Conservation (phyloP, 1,139 yeast genomes). For the Geotrichum candidum region DNA sequence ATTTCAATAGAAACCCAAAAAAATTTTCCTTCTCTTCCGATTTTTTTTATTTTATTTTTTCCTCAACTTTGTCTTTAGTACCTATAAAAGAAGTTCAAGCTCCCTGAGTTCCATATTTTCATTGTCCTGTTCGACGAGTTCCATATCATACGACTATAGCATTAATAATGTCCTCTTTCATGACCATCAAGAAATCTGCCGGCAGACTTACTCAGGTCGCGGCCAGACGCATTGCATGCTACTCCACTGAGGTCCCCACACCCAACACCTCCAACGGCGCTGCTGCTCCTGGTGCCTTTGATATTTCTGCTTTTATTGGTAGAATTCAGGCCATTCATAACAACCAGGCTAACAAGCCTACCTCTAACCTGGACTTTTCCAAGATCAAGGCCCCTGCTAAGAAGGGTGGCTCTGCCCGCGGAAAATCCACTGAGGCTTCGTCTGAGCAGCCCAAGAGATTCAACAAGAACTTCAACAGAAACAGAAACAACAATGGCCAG, state of each 20-base stretch:
- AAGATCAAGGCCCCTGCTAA: background rate
- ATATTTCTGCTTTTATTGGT: conserved; percentile 26
- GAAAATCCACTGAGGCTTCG: background rate
- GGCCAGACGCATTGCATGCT: conserved; percentile 6
- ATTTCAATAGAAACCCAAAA: background rate
- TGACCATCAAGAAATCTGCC: conserved; percentile 2
- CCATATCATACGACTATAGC: background rate
- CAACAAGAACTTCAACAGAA: conserved; percentile 1
- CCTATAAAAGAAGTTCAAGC: background rate
- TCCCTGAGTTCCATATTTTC: background rate
- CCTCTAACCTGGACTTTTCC: background rate
- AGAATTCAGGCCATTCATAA: conserved; percentile 30
- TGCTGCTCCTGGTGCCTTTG: conserved; percentile 19
- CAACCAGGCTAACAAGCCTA: conserved; percentile 20
- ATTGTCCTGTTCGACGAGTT: background rate
- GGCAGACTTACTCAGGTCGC: conserved; percentile 1
- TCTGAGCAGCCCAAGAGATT: background rate
- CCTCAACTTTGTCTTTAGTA: background rate
- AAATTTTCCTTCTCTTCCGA: background rate
- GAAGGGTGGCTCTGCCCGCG: background rate
- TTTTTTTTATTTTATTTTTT: background rate
- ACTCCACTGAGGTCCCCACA: conserved; percentile 14
- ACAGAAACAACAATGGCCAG: conserved; percentile 2
- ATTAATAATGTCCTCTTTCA: background rate
- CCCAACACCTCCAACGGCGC: conserved; percentile 1